phyloP scores from a whole-genome alignment of 495 filamentous ascomycete genomes.

The Penicillium samsonianum region DNA sequence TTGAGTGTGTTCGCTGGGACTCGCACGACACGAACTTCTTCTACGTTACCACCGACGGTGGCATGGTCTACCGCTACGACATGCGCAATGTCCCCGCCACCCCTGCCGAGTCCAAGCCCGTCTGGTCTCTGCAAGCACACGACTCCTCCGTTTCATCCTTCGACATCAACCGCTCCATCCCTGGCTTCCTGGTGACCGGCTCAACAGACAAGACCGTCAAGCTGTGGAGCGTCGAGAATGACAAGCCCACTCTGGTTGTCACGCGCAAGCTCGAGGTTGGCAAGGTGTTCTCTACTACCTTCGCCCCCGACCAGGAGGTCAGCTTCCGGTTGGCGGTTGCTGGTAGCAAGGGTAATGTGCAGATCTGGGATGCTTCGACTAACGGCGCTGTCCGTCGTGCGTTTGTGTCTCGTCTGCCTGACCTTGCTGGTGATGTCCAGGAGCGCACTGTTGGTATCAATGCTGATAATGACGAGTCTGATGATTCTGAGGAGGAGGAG shows the following conservation, averaged over 20 bases:
- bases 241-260: slow-evolving; percentile 80
- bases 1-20: slow-evolving; percentile 91
- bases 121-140: slow-evolving; percentile 95
- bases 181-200: slow-evolving; percentile 89
- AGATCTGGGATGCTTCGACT: slow-evolving; percentile 96
- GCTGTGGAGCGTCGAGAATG: slow-evolving; percentile 87
- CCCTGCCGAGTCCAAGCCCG: slow-evolving; percentile 72
- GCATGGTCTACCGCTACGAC: slow-evolving; percentile 86
- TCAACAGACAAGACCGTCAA: slow-evolving; percentile 94
- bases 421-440: slow-evolving; percentile 61
- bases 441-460: slow-evolving; percentile 76
- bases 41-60: slow-evolving; percentile 90
- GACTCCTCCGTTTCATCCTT: slow-evolving; percentile 93
- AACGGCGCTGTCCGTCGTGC: slow-evolving; percentile 85
- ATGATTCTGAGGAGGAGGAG: slow-evolving; percentile 60
- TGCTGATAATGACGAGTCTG: slow-evolving; percentile 63
- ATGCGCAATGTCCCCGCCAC: slow-evolving; percentile 66
- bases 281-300: slow-evolving; percentile 87
- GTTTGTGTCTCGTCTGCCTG: slow-evolving; percentile 72
- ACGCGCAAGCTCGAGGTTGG: slow-evolving; percentile 89
- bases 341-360: slow-evolving; percentile 89
- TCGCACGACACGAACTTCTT: slow-evolving; percentile 90
- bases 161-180: slow-evolving; percentile 84
- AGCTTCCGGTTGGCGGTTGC: slow-evolving; percentile 90
- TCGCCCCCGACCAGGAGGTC: slow-evolving; percentile 86